phyloP scores from a whole-genome alignment of 805 yeast genomes.

The Saccharomycopsis selenospora region DNA sequence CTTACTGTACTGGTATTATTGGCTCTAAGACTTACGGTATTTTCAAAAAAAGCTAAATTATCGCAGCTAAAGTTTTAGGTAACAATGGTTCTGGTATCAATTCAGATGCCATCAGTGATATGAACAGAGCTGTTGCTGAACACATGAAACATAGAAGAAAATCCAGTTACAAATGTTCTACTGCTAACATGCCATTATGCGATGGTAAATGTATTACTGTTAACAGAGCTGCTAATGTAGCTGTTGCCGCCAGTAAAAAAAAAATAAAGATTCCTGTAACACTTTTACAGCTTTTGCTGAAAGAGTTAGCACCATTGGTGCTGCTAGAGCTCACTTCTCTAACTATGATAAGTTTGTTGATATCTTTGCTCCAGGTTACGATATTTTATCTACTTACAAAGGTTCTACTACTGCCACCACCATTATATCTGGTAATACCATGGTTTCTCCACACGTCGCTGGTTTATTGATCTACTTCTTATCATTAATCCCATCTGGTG shows the following conservation, averaged over 20 bases:
- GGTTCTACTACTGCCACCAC: slow-evolving; percentile 74
- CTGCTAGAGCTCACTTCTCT: slow-evolving; percentile 89
- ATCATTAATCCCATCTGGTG: slow-evolving; percentile 72
- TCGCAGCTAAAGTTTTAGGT: slow-evolving; percentile 55
- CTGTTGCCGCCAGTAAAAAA: slow-evolving; percentile 81
- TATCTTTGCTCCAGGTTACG: slow-evolving; percentile 93
- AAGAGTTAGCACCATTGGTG: slow-evolving; percentile 88
- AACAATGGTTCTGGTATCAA: slow-evolving; percentile 53
- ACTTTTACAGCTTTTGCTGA: slow-evolving; percentile 86
- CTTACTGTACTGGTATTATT: slow-evolving; percentile 63
- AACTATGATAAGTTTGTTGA: slow-evolving; percentile 95
- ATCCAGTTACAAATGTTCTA: slow-evolving; percentile 64
- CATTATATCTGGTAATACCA: slow-evolving; percentile 88
- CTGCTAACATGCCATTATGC: slow-evolving; percentile 90
- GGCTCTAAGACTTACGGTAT: slow-evolving; percentile 52
- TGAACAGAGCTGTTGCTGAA: slow-evolving; percentile 48
- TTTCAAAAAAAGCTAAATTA: slow-evolving; percentile 51
- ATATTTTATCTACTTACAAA: slow-evolving; percentile 75
- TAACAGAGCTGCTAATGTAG: slow-evolving; percentile 84
- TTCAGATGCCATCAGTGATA: slow-evolving; percentile 57
- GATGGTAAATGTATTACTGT: slow-evolving; percentile 88
- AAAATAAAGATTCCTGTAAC: slow-evolving; percentile 86
- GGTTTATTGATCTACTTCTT: slow-evolving; percentile 87
- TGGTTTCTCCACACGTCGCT: slow-evolving; percentile 96
- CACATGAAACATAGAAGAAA: slow-evolving; percentile 37